Evolutionary conservation across 768 basidiomycete species (phyloP).

Genomic region (Multifurca ochricompacta): DNA sequence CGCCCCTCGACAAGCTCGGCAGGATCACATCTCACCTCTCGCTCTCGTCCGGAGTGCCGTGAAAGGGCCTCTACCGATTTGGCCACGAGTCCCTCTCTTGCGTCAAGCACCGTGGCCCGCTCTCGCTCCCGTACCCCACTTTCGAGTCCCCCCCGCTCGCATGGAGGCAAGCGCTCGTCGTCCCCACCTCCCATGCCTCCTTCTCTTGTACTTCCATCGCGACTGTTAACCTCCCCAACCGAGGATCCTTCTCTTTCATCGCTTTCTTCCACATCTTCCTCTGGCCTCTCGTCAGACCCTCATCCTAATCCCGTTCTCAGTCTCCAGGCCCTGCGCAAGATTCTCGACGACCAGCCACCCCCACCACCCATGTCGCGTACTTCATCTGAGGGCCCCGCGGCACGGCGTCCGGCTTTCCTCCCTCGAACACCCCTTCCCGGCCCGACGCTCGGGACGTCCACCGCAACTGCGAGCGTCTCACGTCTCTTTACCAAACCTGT

Average conservation of each 20-base stretch:
- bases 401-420: conserved; percentile 31
- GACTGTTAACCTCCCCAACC: conserved; percentile 47
- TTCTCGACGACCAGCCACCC: conserved; percentile 50
- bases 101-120: neutral
- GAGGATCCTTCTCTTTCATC: conserved; percentile 42
- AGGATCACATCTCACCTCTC: neutral
- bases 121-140: conserved; percentile 1
- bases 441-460: conserved; percentile 54
- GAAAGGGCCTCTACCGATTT: neutral
- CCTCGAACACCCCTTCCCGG: conserved; percentile 43
- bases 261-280: conserved; percentile 31
- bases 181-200: conserved; percentile 11
- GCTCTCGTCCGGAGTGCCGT: neutral
- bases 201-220: conserved; percentile 28
- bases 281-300: conserved; percentile 49
- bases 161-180: conserved; percentile 16
- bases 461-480: conserved; percentile 70
- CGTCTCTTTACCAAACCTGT: conserved; percentile 61
- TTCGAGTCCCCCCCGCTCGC: conserved; percentile 17
- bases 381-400: conserved; percentile 27
- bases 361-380: conserved; percentile 20
- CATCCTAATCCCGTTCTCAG: conserved; percentile 52
- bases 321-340: conserved; percentile 59
- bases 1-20: conserved; percentile 18
- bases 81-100: neutral